Evolutionary conservation across 1,139 yeast species (phyloP).

Genomic region (Magnusiomyces suaveolens): DNA sequence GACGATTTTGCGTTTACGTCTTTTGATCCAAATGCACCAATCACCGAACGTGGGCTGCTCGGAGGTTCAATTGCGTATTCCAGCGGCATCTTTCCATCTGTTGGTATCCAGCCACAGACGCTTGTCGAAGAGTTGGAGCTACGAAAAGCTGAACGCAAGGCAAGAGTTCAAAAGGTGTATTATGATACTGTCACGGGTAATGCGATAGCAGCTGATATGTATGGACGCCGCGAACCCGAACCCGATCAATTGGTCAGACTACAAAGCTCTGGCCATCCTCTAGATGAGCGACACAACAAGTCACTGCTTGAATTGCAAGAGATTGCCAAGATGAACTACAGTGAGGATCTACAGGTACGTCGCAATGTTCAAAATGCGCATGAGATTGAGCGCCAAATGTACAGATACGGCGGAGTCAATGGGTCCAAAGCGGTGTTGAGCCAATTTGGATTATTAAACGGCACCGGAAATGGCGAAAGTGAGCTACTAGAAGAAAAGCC

Average conservation of each 20-base stretch:
- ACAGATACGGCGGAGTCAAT: conserved; percentile 8
- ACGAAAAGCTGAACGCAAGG: conserved; percentile 29
- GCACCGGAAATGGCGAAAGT: neutral
- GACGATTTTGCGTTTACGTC: conserved; percentile 28
- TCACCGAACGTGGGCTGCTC: conserved; percentile 15
- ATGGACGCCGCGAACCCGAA: conserved; percentile 15
- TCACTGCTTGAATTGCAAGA: conserved; percentile 30
- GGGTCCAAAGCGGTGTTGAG: conserved; percentile 12
- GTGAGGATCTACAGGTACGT: conserved; percentile 23
- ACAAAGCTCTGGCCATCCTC: conserved; percentile 24
- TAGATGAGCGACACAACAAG: conserved; percentile 25
- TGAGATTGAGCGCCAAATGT: conserved; percentile 16
- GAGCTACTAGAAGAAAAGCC: conserved; percentile 8
- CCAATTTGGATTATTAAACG: conserved; percentile 10
- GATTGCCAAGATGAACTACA: conserved; percentile 28
- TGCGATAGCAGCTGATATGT: conserved; percentile 15
- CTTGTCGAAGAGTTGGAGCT: conserved; percentile 33
- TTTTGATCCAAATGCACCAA: conserved; percentile 25
- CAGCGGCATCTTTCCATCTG: conserved; percentile 15
- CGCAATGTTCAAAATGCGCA: conserved; percentile 14
- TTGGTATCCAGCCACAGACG: conserved; percentile 25
- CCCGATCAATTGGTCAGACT: conserved; percentile 13
- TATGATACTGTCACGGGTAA: conserved; percentile 22
- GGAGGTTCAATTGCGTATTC: conserved; percentile 15
- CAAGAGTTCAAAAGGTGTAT: conserved; percentile 23